phyloP scores from a whole-genome alignment of 129 eudicot species.

The Arctium lappa region DNA sequence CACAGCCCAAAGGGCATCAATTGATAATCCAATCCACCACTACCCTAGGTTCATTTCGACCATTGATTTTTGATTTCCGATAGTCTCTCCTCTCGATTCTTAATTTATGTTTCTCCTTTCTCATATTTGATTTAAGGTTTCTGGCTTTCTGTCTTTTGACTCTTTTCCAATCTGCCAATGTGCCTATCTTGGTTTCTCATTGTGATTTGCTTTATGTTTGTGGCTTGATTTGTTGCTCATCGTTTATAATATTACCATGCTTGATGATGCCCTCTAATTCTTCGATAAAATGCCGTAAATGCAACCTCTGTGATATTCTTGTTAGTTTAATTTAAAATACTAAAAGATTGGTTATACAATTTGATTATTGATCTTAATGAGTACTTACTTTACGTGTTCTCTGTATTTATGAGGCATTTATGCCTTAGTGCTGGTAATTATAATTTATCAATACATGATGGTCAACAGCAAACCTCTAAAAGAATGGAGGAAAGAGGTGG shows the following conservation, averaged over 20 bases:
- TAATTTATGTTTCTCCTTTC: not conserved
- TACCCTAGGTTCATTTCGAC: not conserved
- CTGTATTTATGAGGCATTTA: too few relatives aligned
- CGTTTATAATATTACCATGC: not conserved
- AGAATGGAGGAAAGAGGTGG: too few relatives aligned
- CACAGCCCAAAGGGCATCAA: not conserved
- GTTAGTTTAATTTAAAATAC: too few relatives aligned
- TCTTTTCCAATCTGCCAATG: not conserved
- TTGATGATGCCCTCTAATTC: not conserved
- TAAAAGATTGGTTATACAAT: too few relatives aligned
- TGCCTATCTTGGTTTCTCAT: not conserved
- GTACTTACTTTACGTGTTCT: too few relatives aligned
- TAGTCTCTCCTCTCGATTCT: not conserved
- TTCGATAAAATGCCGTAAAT: too few relatives aligned
- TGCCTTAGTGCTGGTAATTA: too few relatives aligned
- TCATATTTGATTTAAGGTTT: not conserved
- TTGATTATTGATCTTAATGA: not conserved
- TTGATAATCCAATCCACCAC: not conserved
- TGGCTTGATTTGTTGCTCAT: not conserved
- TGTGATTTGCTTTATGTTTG: not conserved
- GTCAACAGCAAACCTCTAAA: too few relatives aligned
- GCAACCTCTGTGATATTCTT: too few relatives aligned
- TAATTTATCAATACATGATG: too few relatives aligned
- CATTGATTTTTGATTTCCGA: not conserved
- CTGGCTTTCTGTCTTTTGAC: not conserved